These are phyloP conservation scores for Moesziomyces sp. DNA, from an alignment of 1,284 basidiomycete species.

Conservation along the genomic window DNA sequence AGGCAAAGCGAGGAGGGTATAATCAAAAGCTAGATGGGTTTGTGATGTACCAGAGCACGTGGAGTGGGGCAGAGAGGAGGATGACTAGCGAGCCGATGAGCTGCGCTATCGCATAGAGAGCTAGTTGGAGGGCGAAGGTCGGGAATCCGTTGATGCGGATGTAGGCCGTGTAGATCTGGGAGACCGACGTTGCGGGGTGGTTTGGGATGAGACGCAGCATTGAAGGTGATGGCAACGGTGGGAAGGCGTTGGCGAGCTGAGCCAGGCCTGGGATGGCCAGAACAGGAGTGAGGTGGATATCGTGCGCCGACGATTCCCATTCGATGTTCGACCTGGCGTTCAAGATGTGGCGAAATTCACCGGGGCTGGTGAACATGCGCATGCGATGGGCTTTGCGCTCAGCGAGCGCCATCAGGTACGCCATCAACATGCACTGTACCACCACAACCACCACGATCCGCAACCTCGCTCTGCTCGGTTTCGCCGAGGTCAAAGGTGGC, in stretches of 20 bases:
- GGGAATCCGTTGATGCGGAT: conserved; percentile 11
- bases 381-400: conserved; percentile 25
- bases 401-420: conserved; percentile 13
- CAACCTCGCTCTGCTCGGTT: neutral
- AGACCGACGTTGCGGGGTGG: neutral
- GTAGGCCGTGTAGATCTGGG: conserved; percentile 8
- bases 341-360: neutral
- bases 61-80: conserved; percentile 25
- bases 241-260: neutral
- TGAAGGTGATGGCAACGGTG: conserved; percentile 16
- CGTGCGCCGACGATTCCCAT: conserved; percentile 12
- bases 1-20: conserved; percentile 1
- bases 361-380: conserved; percentile 17
- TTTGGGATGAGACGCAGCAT: neutral
- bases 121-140: conserved; percentile 4
- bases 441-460: conserved; percentile 1
- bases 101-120: conserved; percentile 10
- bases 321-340: conserved; percentile 3
- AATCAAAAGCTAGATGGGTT: conserved; percentile 3
- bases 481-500: no score
- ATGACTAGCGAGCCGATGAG: neutral
- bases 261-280: conserved; percentile 16
- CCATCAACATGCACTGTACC: conserved; percentile 18
- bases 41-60: conserved; percentile 17
- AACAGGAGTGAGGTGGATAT: conserved; percentile 20